Percentiles rank a stretch among this genome's conserved stretches.
These are phyloP conservation scores for Dactylellina sp. DNA, from an alignment of 2,329 filamentous ascomycete species.

Conservation along the genomic window DNA sequence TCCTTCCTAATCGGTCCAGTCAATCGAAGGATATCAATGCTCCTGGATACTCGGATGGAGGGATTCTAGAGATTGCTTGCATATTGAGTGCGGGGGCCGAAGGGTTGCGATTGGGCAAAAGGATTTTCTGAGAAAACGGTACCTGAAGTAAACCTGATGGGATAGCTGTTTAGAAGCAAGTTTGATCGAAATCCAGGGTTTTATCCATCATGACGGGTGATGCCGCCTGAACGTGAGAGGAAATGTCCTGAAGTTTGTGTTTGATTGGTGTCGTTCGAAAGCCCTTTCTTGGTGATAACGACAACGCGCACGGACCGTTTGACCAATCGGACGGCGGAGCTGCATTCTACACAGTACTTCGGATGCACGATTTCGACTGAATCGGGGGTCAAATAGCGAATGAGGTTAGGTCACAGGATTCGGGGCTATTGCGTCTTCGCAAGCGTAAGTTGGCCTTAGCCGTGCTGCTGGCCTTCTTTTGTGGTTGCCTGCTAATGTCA, in stretches of 20 bases:
- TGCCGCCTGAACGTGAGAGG: too few species aligned
- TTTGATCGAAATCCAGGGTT: constrained; percentile 6
- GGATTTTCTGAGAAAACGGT: constrained; percentile 18
- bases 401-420: neutral
- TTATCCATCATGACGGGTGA: constrained; percentile 5
- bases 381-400: too few species aligned
- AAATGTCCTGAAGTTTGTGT: neutral
- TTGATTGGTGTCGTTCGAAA: constrained; percentile 2
- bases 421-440: too few species aligned
- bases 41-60: constrained; percentile 5
- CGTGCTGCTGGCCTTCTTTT: too few species aligned
- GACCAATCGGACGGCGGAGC: constrained; percentile 10
- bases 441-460: too few species aligned
- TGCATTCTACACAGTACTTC: neutral
- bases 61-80: constrained; percentile 13
- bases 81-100: neutral
- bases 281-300: neutral
- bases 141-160: constrained; percentile 42
- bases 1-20: constrained; percentile 38
- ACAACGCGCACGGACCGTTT: constrained; percentile 4
- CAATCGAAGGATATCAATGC: constrained; percentile 17
- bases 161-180: neutral
- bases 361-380: constrained; percentile 3
- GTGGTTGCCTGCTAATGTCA: too few species aligned
- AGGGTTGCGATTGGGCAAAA: constrained; percentile 16